Percentiles rank a stretch among this genome's conserved stretches.
Conservation (phyloP, 2,329 filamentous ascomycete genomes). For the Penicillium sp. region DNA sequence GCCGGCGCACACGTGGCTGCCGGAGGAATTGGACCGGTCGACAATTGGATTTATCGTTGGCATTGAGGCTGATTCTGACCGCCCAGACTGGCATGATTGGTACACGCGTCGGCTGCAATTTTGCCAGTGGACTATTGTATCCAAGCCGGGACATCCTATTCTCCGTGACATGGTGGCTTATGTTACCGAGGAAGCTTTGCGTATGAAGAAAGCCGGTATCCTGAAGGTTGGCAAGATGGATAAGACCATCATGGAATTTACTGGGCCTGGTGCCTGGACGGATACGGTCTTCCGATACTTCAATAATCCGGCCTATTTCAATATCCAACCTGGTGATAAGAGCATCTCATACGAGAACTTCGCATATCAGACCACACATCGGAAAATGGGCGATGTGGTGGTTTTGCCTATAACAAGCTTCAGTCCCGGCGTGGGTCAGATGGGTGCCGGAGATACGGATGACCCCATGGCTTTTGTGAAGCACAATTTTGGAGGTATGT, state of each 20-base stretch:
- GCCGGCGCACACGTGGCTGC: slow-evolving; percentile 85
- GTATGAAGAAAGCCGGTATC: slow-evolving; percentile 67
- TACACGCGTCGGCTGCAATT: slow-evolving; percentile 96
- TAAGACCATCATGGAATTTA: slow-evolving; percentile 87
- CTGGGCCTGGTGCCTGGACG: slow-evolving; percentile 92
- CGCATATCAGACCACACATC: slow-evolving; percentile 78
- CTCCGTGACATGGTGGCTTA: slow-evolving; percentile 82
- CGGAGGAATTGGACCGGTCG: slow-evolving; percentile 71
- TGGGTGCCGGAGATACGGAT: slow-evolving; percentile 84
- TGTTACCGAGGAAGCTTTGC: slow-evolving; percentile 80
- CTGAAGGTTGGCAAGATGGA: slow-evolving; percentile 63
- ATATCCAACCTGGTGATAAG: slow-evolving; percentile 65
- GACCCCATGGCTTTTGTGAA: slow-evolving; percentile 97
- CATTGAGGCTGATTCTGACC: slow-evolving; percentile 94
- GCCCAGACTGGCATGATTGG: slow-evolving; percentile 90
- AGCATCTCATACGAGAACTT: slow-evolving; percentile 87
- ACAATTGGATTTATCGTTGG: slow-evolving; percentile 85
- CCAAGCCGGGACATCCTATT: slow-evolving; percentile 91
- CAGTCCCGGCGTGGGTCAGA: slow-evolving; percentile 89
- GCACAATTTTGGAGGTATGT: slow-evolving; percentile 86
- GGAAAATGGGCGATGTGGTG: slow-evolving; percentile 89
- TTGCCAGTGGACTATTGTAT: slow-evolving; percentile 98
- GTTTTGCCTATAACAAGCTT: slow-evolving; percentile 96
- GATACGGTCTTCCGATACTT: slow-evolving; percentile 90
- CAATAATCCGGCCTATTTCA: slow-evolving; percentile 87